A percentile compares a stretch with the other conserved stretches of the same genome.
These are phyloP conservation scores for Hymenochaete sp. DNA, from an alignment of 1,284 basidiomycete genomes.

Conservation along the genomic window DNA sequence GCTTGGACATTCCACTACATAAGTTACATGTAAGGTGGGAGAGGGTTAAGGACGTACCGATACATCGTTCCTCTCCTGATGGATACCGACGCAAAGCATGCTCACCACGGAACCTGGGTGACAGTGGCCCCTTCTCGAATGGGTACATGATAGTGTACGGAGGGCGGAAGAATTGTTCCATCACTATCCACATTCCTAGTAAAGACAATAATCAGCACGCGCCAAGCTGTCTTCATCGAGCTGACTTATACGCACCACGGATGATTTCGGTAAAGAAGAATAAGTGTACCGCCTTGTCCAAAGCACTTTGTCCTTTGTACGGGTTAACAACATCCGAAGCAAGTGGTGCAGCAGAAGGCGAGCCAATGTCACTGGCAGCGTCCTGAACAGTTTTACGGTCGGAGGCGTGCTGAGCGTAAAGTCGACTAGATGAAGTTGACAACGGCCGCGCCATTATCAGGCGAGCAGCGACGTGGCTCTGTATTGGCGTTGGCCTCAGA, in stretches of 20 bases:
- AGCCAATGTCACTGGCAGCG: too few relatives aligned
- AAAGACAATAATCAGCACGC: conserved; percentile 1
- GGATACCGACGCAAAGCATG: conserved; percentile 98
- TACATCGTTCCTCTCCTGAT: conserved; percentile 97
- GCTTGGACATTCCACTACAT: conserved; percentile 40
- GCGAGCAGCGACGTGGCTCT: conserved; percentile 5
- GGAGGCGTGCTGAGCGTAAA: conserved; percentile 15
- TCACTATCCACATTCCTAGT: conserved; percentile 97
- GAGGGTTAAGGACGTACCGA: conserved; percentile 50
- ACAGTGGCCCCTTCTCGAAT: conserved; percentile 97
- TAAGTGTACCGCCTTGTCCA: conserved; percentile 92
- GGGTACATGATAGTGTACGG: conserved; percentile 99
- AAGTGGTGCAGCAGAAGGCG: conserved; percentile 22
- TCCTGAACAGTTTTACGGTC: too few relatives aligned
- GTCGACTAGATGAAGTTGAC: conserved; percentile 13
- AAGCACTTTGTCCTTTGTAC: conserved; percentile 71
- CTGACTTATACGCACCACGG: conserved; percentile 74
- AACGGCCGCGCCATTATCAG: conserved; percentile 13
- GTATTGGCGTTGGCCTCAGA: conserved; percentile 7
- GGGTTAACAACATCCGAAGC: conserved; percentile 36
- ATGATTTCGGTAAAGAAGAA: conserved; percentile 99
- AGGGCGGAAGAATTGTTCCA: conserved; percentile 95
- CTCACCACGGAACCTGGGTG: conserved; percentile 97
- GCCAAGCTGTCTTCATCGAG: background rate
- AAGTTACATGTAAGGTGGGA: conserved; percentile 7